Base-by-base conservation (phyloP, 768 basidiomycete genomes). In the Tricholomella constricta region DNA sequence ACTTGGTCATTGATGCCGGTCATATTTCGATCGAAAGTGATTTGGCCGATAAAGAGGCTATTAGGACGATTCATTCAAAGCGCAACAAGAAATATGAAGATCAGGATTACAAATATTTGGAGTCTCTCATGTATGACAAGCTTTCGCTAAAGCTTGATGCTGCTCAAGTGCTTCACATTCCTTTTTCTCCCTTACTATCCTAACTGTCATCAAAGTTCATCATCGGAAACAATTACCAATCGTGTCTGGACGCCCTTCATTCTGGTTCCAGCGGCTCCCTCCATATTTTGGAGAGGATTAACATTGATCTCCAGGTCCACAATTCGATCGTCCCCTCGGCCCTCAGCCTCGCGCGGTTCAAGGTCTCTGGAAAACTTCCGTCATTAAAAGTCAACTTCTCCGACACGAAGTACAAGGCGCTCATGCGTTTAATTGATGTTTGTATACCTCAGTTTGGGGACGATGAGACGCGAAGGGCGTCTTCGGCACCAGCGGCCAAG, bases 71-170 rank as follows among this genome's bases (percentile, higher is more conserved):
- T 35, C 84, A 91, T 45, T 77, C 84, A 56, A 98, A 97, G 68
- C 84, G 91, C 45, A 86, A 88, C 41, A 84, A 89, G 65, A 77
- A 88, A 63, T 97, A 97, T 67, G 84, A 76, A 35, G 92, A 94
- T 15, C 89, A 89, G 45, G 97, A 99, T 61, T 94, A 89, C 69
- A 78, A 78, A 60, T 80, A 84, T 48, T 77, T 99, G 22, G 94
- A 98, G 69, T 87, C 87, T 2, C 73, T 98, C 31, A 96, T 98
- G 93, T 99, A 98, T 63, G 97, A 99, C 70, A 90, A 88, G 58
- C 76, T 97, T 59, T 81, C 80, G 10, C 77, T 99, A 32, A 85
- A 82, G 51, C 79, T 99, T 15, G 79, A 94, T 60, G 86, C 89
- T 38, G 94, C 97, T 11, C 96, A 98, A 84, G 94, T 95, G 55